Base-by-base conservation (phyloP, 129 eudicot genomes). In the Chrysanthemum lavandulifolium region DNA sequence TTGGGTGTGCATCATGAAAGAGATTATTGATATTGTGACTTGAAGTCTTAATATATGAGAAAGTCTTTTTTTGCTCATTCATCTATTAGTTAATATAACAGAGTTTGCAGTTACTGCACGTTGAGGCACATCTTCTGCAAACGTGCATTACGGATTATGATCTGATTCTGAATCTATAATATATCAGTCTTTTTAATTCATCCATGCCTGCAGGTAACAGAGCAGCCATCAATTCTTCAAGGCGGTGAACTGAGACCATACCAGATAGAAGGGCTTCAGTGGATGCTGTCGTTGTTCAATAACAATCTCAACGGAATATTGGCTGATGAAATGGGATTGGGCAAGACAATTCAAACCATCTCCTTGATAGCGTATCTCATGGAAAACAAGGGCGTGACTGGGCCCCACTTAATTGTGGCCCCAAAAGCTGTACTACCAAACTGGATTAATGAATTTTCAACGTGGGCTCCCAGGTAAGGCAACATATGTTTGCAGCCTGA, bases 271-370 rank as follows among this genome's bases (percentile, higher is more conserved):
- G 99, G 97, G 71, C 97, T 95, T 55, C 96, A 95, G 63, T 95
- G 99, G 99, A 90, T 95, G 97, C 48, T 90, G 58, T 90, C 97
- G 11, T 76, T 90, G 70, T 94, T 86, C 81, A 90, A 94, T 73
- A 90, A 94, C 86, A 90, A 90, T 73, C 82, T 90, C 25, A 94
- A 90, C 71, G 99, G 97, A 58, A 94, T 94, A 79, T 85, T 94
- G 72, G 99, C 99, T 23, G 99, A 94, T 80, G 99, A 94, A 78
- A 94, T 94, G 99, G 99, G 99, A 33, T 63, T 94, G 77, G 99
- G 99, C 27, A 94, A 94, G 68, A 94, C 99, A 64, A 90, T 94
- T 73, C 97, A 90, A 81, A 90, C 99, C 64, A 90, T 90, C 47
- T 75, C 99, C 8, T 73, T 95, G 64, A 84, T 95, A 67, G 97